These are phyloP conservation scores for Neofusicoccum ribis DNA, from an alignment of 2,329 filamentous ascomycete genomes.

Conservation along the genomic window DNA sequence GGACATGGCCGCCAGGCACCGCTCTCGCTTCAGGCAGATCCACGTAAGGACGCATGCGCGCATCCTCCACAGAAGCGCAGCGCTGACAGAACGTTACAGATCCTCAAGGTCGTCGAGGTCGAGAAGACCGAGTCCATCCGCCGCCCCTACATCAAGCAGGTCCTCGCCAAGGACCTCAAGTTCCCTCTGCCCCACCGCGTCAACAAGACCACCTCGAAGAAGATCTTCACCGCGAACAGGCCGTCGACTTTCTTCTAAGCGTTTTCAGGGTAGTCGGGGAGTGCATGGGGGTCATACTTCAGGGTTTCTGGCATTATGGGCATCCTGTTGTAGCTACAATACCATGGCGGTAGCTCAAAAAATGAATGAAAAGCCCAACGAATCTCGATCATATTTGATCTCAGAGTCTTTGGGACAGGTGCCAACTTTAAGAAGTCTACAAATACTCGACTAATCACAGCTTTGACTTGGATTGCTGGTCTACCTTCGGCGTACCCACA, in stretches of 20 bases:
- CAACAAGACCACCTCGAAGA: conserved; percentile 78
- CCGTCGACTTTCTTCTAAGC: conserved; percentile 96
- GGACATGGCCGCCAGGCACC: conserved; percentile 99
- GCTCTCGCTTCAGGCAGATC: conserved; percentile 95
- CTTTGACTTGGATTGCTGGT: conserved; percentile 12
- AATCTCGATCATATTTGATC: conserved; percentile 1
- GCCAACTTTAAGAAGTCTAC: background rate
- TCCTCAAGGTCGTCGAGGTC: conserved; percentile 97
- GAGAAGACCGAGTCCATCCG: conserved; percentile 89
- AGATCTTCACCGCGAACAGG: conserved; percentile 89
- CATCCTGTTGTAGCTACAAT: conserved; percentile 39
- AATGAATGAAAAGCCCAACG: conserved; percentile 44
- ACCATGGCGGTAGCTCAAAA: conserved; percentile 30
- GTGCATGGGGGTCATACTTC: conserved; percentile 30
- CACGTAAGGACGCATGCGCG: conserved; percentile 68
- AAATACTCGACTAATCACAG: background rate
- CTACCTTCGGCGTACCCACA: conserved; percentile 39
- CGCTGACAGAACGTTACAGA: conserved; percentile 53
- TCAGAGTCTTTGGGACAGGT: background rate
- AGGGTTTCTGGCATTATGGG: conserved; percentile 42
- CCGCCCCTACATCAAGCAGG: conserved; percentile 99
- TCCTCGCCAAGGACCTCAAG: conserved; percentile 89
- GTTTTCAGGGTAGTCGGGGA: conserved; percentile 42
- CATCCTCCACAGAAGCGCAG: background rate
- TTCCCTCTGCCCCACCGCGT: conserved; percentile 99